Evolutionary conservation across 2,329 filamentous ascomycete genomes (phyloP).

Genomic region (Rhytidhysteron rufulum): DNA sequence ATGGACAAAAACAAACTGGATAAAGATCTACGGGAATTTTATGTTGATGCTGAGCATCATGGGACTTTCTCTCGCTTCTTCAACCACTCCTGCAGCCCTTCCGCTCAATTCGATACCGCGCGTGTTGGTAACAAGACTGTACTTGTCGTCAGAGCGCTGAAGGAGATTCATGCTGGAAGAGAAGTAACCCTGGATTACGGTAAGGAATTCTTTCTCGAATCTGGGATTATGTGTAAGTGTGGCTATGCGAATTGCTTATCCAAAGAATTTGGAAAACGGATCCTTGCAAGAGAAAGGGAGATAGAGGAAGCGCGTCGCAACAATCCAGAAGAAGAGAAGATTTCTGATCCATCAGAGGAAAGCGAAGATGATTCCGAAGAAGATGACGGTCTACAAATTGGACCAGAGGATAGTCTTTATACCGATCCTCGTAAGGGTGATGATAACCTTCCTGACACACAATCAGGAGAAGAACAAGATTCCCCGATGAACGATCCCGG

Average conservation of each 20-base stretch:
- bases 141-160: slow-evolving; percentile 3
- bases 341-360: too few relatives aligned
- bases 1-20: background rate
- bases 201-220: slow-evolving; percentile 4
- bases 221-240: slow-evolving; percentile 5
- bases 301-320: too few relatives aligned
- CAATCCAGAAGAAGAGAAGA: too few relatives aligned
- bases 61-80: slow-evolving; percentile 9
- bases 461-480: too few relatives aligned
- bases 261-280: too few relatives aligned
- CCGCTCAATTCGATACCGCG: slow-evolving; percentile 4
- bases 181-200: slow-evolving; percentile 7
- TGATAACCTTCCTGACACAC: too few relatives aligned
- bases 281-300: too few relatives aligned
- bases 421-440: too few relatives aligned
- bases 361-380: too few relatives aligned
- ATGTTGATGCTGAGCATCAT: slow-evolving; percentile 5
- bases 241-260: background rate
- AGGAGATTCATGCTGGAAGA: slow-evolving; percentile 3
- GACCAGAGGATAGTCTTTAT: too few relatives aligned
- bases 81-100: slow-evolving; percentile 10
- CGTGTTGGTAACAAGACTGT: slow-evolving; percentile 6
- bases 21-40: background rate
- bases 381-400: too few relatives aligned
- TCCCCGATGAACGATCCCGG: too few relatives aligned